Evolutionary conservation across 2,329 filamentous ascomycete genomes (phyloP).

Genomic region (Pyricularia sp.): DNA sequence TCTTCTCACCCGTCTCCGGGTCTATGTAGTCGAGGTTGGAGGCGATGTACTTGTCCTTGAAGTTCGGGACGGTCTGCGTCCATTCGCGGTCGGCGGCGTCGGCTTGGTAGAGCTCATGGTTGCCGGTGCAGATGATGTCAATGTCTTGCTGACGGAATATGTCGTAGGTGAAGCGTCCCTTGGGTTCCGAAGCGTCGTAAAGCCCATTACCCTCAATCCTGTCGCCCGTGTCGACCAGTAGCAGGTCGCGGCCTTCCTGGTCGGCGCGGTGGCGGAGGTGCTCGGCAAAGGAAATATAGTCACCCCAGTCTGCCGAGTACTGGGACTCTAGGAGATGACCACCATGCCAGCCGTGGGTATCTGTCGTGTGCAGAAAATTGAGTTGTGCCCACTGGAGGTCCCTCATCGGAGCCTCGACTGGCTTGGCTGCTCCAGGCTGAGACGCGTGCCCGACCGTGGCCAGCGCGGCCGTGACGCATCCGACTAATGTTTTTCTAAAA

Average conservation of each 20-base stretch:
- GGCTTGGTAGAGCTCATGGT: constrained; percentile 85
- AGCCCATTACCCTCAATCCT: constrained; percentile 87
- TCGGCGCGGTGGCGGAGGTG: constrained; percentile 73
- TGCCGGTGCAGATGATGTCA: constrained; percentile 77
- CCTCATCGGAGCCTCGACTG: constrained; percentile 69
- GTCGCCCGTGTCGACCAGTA: constrained; percentile 94
- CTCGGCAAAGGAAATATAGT: constrained; percentile 85
- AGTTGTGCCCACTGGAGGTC: constrained; percentile 83
- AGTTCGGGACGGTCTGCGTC: constrained; percentile 69
- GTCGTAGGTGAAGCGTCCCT: constrained; percentile 78
- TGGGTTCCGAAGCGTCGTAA: constrained; percentile 79
- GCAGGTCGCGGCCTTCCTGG: constrained; percentile 62
- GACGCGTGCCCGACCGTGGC: constrained; percentile 25
- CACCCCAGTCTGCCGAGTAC: constrained; percentile 94
- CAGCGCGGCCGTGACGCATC: constrained; percentile 22
- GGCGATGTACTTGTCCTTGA: constrained; percentile 66
- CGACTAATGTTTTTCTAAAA: constrained; percentile 16
- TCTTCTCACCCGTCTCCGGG: constrained; percentile 47
- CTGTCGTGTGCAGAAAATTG: constrained; percentile 94
- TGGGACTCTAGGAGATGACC: constrained; percentile 90
- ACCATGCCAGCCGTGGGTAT: constrained; percentile 91
- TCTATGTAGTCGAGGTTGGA: constrained; percentile 88
- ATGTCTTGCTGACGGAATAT: constrained; percentile 74
- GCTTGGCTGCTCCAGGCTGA: constrained; percentile 70
- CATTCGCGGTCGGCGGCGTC: constrained; percentile 70